phyloP scores from a whole-genome alignment of 495 filamentous ascomycete genomes.

The Aspergillus wentii region DNA sequence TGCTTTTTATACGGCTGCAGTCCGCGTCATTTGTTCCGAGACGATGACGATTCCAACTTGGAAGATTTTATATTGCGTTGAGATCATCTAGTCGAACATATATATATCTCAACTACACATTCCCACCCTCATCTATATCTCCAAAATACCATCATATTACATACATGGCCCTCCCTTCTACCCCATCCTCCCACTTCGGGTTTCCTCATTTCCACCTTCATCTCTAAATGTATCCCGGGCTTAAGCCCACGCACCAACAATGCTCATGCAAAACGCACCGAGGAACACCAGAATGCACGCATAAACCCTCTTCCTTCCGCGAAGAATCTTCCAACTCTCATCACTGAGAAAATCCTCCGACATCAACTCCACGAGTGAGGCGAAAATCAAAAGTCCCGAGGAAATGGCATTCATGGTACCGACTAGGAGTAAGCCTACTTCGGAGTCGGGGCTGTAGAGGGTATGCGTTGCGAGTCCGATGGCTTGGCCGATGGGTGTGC shows the following conservation, averaged over 20 bases:
- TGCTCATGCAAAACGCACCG: constrained; percentile 72
- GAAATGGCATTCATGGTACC: constrained; percentile 68
- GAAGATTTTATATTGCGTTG: too few relatives aligned
- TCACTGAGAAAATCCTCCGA: constrained; percentile 62
- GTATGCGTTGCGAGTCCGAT: constrained; percentile 63
- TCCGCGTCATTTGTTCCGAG: too few relatives aligned
- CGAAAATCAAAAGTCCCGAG: constrained; percentile 56
- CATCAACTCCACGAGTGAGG: constrained; percentile 57
- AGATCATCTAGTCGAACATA: too few relatives aligned
- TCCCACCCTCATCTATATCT: too few relatives aligned
- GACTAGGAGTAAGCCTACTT: constrained; percentile 60
- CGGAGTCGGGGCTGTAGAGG: constrained; percentile 59
- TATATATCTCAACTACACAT: too few relatives aligned
- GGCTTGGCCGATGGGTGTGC: constrained; percentile 78
- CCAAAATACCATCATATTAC: too few relatives aligned
- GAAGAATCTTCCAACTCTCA: constrained; percentile 52
- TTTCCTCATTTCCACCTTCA: too few relatives aligned
- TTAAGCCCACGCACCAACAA: constrained; percentile 80
- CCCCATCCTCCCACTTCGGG: too few relatives aligned
- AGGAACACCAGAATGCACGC: constrained; percentile 66
- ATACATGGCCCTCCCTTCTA: too few relatives aligned
- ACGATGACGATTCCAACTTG: too few relatives aligned
- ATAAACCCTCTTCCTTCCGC: constrained; percentile 58
- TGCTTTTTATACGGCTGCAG: too few relatives aligned
- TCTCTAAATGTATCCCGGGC: too few relatives aligned